Evolutionary conservation across 116 monocot species (phyloP).

Genomic region (Zostera marina): DNA sequence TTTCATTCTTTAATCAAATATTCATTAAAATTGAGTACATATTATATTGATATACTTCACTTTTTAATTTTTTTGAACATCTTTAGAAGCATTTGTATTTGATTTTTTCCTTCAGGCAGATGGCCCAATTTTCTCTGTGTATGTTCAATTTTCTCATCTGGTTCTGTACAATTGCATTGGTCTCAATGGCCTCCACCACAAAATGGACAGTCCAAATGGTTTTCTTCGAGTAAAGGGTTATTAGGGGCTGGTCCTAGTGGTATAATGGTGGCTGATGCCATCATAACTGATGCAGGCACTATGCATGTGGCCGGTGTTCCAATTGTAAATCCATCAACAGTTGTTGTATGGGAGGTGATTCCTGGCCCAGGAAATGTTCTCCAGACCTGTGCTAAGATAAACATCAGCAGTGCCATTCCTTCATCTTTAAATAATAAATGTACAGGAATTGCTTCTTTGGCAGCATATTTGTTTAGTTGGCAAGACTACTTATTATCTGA

Average conservation of each 20-base stretch:
- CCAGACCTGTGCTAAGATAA: constrained; percentile 56
- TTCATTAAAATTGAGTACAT: too few relatives aligned
- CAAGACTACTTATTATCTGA: constrained; percentile 69
- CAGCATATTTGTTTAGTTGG: constrained; percentile 74
- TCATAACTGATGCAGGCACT: constrained; percentile 81
- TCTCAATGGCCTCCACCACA: constrained; percentile 71
- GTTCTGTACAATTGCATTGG: constrained; percentile 97
- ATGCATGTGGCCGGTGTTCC: constrained; percentile 99
- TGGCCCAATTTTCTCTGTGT: constrained; percentile 97
- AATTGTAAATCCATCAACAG: constrained; percentile 94
- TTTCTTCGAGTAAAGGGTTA: constrained; percentile 96
- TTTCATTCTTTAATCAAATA: too few relatives aligned
- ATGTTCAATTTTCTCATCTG: constrained; percentile 97
- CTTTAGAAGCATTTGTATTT: not conserved
- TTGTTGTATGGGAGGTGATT: constrained; percentile 99
- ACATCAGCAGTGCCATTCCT: constrained; percentile 24
- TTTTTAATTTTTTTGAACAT: not conserved
- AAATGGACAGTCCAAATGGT: constrained; percentile 51
- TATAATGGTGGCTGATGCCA: constrained; percentile 99
- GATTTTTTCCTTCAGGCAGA: constrained; percentile 40
- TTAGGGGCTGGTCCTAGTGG: constrained; percentile 97
- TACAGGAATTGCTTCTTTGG: constrained; percentile 73
- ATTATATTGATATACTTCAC: not conserved
- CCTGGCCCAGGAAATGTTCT: constrained; percentile 89
- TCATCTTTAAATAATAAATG: constrained; percentile 59